Conservation (phyloP, 2,329 filamentous ascomycete species). For the Microdochium nivale region DNA sequence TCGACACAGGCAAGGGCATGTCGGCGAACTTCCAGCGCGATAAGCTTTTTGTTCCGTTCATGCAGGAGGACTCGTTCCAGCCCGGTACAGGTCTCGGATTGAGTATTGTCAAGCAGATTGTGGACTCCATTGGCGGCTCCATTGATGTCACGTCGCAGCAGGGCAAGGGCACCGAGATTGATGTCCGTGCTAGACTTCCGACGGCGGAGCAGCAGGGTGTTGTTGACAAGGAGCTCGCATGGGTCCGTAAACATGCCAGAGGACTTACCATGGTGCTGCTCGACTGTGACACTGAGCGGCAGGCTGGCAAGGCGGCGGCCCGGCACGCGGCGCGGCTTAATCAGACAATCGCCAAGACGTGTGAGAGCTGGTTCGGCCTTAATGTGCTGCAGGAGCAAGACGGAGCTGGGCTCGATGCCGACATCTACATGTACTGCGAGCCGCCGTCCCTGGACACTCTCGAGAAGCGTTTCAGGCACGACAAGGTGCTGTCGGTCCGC, state of each 20-base stretch:
- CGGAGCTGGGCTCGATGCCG: constrained; percentile 3
- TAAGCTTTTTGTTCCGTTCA: constrained; percentile 52
- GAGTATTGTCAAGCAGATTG: constrained; percentile 53
- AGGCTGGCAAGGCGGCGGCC: constrained; percentile 3
- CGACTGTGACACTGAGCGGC: constrained; percentile 3
- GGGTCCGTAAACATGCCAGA: constrained; percentile 6
- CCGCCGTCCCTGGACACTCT: constrained; percentile 10
- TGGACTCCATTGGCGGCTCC: constrained; percentile 48
- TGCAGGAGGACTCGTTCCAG: constrained; percentile 53
- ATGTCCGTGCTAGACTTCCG: constrained; percentile 34
- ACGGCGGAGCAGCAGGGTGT: constrained; percentile 4
- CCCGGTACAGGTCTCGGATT: constrained; percentile 54
- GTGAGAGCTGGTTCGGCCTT: constrained; percentile 25
- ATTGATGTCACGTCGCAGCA: constrained; percentile 47
- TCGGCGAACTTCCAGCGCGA: constrained; percentile 51
- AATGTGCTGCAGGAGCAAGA: constrained; percentile 11
- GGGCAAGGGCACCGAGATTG: constrained; percentile 45
- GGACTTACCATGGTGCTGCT: constrained; percentile 11
- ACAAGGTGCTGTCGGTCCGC: not conserved
- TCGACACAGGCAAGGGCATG: constrained; percentile 58
- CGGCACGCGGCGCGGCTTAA: constrained; percentile 15
- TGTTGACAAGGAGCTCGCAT: constrained; percentile 7
- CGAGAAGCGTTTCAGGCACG: constrained; percentile 8
- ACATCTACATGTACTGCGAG: constrained; percentile 18
- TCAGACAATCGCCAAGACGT: constrained; percentile 18